A percentile compares a stretch with the other conserved stretches of the same genome.
Evolutionary conservation across 1,284 basidiomycete species (phyloP).

Genomic region (Anthracocystis panici-leucophaei): DNA sequence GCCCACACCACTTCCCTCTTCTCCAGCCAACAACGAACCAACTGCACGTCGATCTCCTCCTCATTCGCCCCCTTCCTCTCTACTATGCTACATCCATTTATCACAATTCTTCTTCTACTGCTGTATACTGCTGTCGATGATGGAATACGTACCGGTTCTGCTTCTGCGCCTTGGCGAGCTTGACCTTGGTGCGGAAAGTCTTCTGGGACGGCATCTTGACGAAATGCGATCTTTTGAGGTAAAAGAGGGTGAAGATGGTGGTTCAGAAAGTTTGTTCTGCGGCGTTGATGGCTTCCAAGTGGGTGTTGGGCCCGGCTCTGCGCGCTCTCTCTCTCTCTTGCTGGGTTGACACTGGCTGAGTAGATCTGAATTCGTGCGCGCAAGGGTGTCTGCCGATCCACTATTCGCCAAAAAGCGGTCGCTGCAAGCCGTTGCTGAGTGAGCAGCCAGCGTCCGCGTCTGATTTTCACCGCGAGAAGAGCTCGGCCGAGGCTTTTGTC

Average conservation of each 20-base stretch:
- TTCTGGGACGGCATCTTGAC: constrained; percentile 88
- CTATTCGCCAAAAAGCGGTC: constrained; percentile 1
- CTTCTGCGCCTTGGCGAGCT: constrained; percentile 92
- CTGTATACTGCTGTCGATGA: neutral
- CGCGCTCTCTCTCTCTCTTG: neutral
- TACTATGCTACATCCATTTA: no score
- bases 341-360: neutral
- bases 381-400: constrained; percentile 2
- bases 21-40: no score
- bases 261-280: neutral
- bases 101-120: constrained; percentile 1
- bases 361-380: neutral
- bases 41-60: no score
- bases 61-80: no score
- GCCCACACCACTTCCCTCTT: no score
- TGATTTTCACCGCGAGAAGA: neutral
- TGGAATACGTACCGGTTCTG: constrained; percentile 83
- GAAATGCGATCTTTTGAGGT: constrained; percentile 7
- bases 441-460: neutral
- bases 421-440: neutral
- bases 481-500: neutral
- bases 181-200: constrained; percentile 94
- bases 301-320: neutral
- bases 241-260: constrained; percentile 20
- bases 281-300: neutral